Conservation (phyloP, 106 monocot genomes). For the Allium sativum region DNA sequence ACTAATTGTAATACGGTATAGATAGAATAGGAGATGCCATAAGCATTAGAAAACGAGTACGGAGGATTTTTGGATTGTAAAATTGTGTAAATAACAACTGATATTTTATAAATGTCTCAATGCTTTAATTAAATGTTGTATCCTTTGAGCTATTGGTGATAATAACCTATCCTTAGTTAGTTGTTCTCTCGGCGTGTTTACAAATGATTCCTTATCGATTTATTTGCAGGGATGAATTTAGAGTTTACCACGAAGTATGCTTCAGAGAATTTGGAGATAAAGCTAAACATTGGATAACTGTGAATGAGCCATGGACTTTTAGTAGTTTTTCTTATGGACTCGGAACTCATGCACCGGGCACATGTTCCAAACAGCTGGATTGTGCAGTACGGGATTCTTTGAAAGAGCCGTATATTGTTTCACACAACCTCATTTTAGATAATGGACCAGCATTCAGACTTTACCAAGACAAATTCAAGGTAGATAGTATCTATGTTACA, state of each 20-base stretch:
- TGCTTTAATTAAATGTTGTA: too few species aligned
- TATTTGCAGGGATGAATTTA: slow-evolving; percentile 19
- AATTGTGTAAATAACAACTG: slow-evolving; percentile 15
- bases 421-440: slow-evolving; percentile 45
- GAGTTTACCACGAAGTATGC: slow-evolving; percentile 9
- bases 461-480: slow-evolving; percentile 19
- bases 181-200: too few species aligned
- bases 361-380: slow-evolving; percentile 4
- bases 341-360: slow-evolving; percentile 16
- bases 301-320: slow-evolving; percentile 20
- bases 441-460: slow-evolving; percentile 31
- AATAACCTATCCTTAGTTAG: too few species aligned
- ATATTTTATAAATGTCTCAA: background rate
- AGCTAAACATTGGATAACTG: slow-evolving; percentile 22
- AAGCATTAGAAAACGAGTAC: slow-evolving; percentile 34
- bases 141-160: too few species aligned
- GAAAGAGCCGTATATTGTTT: slow-evolving; percentile 40
- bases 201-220: too few species aligned
- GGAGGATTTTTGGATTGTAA: slow-evolving; percentile 22
- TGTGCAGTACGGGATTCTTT: slow-evolving; percentile 36
- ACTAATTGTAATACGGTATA: too few species aligned
- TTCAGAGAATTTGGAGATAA: slow-evolving; percentile 21
- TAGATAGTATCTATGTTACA: too few species aligned
- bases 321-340: background rate
- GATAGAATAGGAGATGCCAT: slow-evolving; percentile 41